phyloP scores from a whole-genome alignment of 306 rosid species.

The Hylodesmum podocarpum region DNA sequence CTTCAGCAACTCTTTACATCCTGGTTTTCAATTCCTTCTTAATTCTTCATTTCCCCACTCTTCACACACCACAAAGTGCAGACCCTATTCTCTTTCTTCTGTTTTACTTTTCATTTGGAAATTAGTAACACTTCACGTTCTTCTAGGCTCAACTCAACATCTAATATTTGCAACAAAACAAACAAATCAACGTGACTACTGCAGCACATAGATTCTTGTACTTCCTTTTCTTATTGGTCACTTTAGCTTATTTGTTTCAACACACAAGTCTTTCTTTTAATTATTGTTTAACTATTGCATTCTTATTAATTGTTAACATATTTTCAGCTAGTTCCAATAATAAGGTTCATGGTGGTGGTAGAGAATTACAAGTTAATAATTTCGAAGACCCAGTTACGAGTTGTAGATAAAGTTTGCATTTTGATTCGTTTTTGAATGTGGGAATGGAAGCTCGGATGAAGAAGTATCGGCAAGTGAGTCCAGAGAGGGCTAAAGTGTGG shows the following conservation, averaged over 20 bases:
- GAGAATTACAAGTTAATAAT: neutral
- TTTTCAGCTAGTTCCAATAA: neutral
- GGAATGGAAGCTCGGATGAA: constrained; percentile 73
- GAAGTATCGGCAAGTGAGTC: constrained; percentile 77
- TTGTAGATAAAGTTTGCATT: neutral
- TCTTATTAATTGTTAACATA: constrained; percentile 3
- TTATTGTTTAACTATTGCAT: neutral
- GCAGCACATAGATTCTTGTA: neutral
- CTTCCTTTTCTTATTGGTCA: neutral
- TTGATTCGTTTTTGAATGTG: constrained; percentile 24
- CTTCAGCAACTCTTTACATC: constrained; percentile 13
- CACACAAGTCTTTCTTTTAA: neutral
- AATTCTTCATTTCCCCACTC: no score
- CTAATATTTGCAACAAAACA: neutral
- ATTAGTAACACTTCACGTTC: neutral
- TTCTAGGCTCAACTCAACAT: neutral
- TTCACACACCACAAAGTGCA: neutral
- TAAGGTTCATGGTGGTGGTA: constrained; percentile 13
- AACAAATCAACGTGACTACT: neutral
- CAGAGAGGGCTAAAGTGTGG: constrained; percentile 91
- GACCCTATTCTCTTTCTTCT: neutral
- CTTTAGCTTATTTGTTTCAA: neutral
- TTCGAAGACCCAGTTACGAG: neutral
- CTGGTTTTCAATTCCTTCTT: neutral
- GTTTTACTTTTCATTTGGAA: neutral